Evolutionary conservation across 768 basidiomycete species (phyloP).

Genomic region (Tylopilus subfusipes): DNA sequence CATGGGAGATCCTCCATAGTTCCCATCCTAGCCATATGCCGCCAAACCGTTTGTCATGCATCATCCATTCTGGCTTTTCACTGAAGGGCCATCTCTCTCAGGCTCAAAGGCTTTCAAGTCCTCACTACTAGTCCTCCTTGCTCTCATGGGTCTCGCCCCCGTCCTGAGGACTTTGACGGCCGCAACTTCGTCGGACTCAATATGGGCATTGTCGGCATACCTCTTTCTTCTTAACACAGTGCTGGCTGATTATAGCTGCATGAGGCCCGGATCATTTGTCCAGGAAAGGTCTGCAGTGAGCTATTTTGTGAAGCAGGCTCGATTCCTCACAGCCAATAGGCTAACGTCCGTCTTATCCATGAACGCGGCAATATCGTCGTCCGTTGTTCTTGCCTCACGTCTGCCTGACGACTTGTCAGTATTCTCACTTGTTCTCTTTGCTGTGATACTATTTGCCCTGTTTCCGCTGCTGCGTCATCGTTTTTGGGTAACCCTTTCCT

Average conservation of each 20-base stretch:
- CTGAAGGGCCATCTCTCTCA: slow-evolving; percentile 30
- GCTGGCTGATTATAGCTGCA: slow-evolving; percentile 75
- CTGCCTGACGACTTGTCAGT: slow-evolving; percentile 79
- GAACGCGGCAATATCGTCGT: slow-evolving; percentile 90
- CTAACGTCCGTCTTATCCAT: slow-evolving; percentile 81
- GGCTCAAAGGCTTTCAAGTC: slow-evolving; percentile 75
- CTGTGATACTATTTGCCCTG: slow-evolving; percentile 79
- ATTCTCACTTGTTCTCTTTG: slow-evolving; percentile 83
- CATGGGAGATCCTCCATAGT: slow-evolving; percentile 57
- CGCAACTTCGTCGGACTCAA: slow-evolving; percentile 94
- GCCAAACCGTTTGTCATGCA: slow-evolving; percentile 25
- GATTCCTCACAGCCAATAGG: slow-evolving; percentile 40
- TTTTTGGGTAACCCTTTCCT: slow-evolving; percentile 50
- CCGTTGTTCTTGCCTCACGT: slow-evolving; percentile 90
- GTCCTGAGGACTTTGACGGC: slow-evolving; percentile 89
- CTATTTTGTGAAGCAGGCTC: slow-evolving; percentile 20
- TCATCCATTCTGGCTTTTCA: not conserved
- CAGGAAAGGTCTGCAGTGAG: slow-evolving; percentile 54
- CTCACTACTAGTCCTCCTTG: slow-evolving; percentile 81
- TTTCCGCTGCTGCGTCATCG: slow-evolving; percentile 77
- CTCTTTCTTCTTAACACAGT: slow-evolving; percentile 81
- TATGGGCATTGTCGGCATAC: slow-evolving; percentile 89
- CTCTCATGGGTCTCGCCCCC: slow-evolving; percentile 86
- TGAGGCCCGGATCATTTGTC: slow-evolving; percentile 39
- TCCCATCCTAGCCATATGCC: slow-evolving; percentile 28